phyloP scores from a whole-genome alignment of 371 early-diverging fungal species.

The Mortierella sp. region DNA sequence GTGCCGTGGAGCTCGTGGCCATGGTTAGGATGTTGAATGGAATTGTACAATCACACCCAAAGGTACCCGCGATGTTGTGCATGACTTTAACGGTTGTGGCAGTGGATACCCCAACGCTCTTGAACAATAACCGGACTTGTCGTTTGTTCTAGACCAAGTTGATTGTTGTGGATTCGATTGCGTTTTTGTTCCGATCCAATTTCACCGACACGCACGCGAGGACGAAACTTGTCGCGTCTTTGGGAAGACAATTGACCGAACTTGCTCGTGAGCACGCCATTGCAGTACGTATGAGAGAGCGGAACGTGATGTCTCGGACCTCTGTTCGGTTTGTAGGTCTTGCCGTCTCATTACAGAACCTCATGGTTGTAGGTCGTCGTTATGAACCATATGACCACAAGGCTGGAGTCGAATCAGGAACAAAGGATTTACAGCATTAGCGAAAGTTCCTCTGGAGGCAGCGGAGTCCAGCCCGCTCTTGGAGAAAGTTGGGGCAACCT shows the following conservation, averaged over 20 bases:
- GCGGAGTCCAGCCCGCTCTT: slow-evolving; percentile 32
- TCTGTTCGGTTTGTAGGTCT: too few relatives aligned
- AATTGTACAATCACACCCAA: slow-evolving; percentile 20
- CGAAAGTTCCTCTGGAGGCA: neutral
- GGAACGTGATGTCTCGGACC: too few relatives aligned
- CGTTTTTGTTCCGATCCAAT: slow-evolving; percentile 64
- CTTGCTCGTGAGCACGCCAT: slow-evolving; percentile 23
- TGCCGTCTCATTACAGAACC: neutral
- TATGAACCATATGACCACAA: slow-evolving; percentile 51
- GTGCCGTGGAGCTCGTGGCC: slow-evolving; percentile 41
- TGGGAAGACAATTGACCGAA: slow-evolving; percentile 24
- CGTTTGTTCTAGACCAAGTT: slow-evolving; percentile 54
- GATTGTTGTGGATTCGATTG: slow-evolving; percentile 62
- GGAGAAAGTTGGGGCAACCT: slow-evolving; percentile 41
- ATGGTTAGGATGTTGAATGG: slow-evolving; percentile 30
- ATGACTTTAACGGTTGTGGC: too few relatives aligned
- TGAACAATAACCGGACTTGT: too few relatives aligned
- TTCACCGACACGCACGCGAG: slow-evolving; percentile 53
- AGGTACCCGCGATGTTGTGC: slow-evolving; percentile 9
- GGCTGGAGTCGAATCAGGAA: slow-evolving; percentile 13
- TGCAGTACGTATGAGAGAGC: slow-evolving; percentile 20
- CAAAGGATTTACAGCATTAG: neutral
- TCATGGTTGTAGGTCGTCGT: slow-evolving; percentile 33
- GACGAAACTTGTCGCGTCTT: slow-evolving; percentile 27
- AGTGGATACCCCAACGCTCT: too few relatives aligned